Evolutionary conservation across 805 yeast species (phyloP).

Genomic region (Starmerella apis): DNA sequence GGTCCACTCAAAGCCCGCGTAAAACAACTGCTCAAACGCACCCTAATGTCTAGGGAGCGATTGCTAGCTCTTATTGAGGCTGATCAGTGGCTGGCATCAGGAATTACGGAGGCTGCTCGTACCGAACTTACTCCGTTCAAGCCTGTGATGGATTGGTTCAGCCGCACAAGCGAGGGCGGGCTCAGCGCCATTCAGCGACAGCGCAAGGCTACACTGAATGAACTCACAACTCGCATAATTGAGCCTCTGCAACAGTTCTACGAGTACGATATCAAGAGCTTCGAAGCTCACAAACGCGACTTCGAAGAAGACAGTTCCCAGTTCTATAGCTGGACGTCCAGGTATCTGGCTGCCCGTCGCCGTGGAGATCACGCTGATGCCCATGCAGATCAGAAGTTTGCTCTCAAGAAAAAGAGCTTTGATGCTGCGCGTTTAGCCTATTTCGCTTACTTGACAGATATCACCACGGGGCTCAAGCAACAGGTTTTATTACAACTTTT

Average conservation of each 20-base stretch:
- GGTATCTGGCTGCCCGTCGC: conserved; percentile 33
- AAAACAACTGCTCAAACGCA: conserved; percentile 34
- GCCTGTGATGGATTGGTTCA: conserved; percentile 29
- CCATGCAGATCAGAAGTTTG: conserved; percentile 33
- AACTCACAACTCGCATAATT: conserved; percentile 30
- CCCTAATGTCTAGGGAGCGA: conserved; percentile 29
- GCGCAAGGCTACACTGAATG: conserved; percentile 25
- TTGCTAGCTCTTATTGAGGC: conserved; percentile 32
- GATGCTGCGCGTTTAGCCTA: conserved; percentile 38
- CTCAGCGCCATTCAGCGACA: conserved; percentile 26
- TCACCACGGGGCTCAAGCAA: conserved; percentile 37
- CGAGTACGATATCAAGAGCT: conserved; percentile 36
- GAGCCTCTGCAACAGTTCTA: conserved; percentile 35
- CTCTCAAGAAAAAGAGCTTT: conserved; percentile 34
- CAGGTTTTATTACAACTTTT: conserved; percentile 33
- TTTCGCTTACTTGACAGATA: conserved; percentile 34
- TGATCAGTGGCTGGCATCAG: conserved; percentile 28
- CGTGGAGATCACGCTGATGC: conserved; percentile 29
- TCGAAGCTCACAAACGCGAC: conserved; percentile 35
- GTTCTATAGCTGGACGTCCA: conserved; percentile 37
- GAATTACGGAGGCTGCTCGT: conserved; percentile 30
- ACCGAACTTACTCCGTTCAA: conserved; percentile 29
- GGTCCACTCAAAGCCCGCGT: conserved; percentile 31
- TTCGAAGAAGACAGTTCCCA: conserved; percentile 39
- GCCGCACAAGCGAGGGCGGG: conserved; percentile 20